Base-by-base conservation (phyloP, 768 basidiomycete genomes). In the Sarcodon aspratus region DNA sequence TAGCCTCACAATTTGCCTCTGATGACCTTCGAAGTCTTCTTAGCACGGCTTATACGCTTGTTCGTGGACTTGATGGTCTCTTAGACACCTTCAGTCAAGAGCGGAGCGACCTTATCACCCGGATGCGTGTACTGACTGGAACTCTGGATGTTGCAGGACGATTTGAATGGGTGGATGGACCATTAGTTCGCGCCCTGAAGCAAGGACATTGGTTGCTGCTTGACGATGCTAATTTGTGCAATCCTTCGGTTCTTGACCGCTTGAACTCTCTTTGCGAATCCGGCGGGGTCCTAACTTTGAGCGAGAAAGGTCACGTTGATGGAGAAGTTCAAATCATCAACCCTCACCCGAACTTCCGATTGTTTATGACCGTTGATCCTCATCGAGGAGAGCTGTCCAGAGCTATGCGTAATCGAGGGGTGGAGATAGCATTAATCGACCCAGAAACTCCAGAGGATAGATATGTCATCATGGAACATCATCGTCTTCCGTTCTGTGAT, bases 151-250 rank as follows among this genome's bases (percentile, higher is more conserved):
- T 57, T 11, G 62, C 62, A 9, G 79, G 83, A 34, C 76, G 73
- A 12, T 96, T 99, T 59, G 86, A 89, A 58, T 99, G 96, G 96
- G 73, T 93, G 3, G 95, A 99, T 61, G 96, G 96, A 0, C 90
- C 93, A 8, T 72, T 99, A 31, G 72, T 96, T 44, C 74, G 69
- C 44, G 93, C 96, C 1, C 79, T 98, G 70, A 88, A 83, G 60
- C 66, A 71, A 9, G 96, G 96, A 3, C 73, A 84, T 57, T 98
- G 96, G 94, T 67, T 95, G 42, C 68, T 96, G 40, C 74, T 99
- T 48, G 91, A 96, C 54, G 85, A 82, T 48, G 94, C 96, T 40
- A 99, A 99, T 58, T 73, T 93, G 13, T 99, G 96, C 68, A 94
- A 79, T 52, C 82, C 95, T 1, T 95, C 96, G 10, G 92, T 99